A percentile compares a stretch with the other conserved stretches of the same genome.
phyloP scores from a whole-genome alignment of 441 rosid species.

The Viola pubescens region DNA sequence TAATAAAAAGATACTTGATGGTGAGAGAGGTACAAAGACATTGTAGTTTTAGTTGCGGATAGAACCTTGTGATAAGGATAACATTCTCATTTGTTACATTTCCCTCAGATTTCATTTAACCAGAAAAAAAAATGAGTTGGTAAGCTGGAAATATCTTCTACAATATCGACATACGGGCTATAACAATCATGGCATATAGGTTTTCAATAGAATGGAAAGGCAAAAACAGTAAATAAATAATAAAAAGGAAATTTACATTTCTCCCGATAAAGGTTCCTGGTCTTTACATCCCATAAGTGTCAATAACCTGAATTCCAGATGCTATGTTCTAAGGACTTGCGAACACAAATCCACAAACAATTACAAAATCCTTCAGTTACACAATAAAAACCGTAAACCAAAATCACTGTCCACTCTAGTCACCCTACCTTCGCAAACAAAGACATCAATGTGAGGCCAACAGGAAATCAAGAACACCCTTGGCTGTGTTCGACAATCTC shows the following conservation, averaged over 20 bases:
- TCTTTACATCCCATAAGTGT: slow-evolving; percentile 22
- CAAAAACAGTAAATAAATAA: neutral
- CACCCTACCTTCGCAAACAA: slow-evolving; percentile 18
- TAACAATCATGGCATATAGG: too few species aligned
- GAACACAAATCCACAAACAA: neutral
- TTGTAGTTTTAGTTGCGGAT: too few species aligned
- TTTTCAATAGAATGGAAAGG: too few species aligned
- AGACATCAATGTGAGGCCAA: slow-evolving; percentile 31
- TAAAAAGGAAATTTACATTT: neutral
- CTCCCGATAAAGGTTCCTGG: slow-evolving; percentile 4
- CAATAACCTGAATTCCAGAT: slow-evolving; percentile 14
- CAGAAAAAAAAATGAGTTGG: too few species aligned
- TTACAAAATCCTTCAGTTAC: neutral
- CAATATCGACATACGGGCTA: too few species aligned
- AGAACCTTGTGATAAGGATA: too few species aligned
- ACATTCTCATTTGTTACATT: too few species aligned
- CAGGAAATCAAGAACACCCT: slow-evolving; percentile 40
- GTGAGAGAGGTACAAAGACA: too few species aligned
- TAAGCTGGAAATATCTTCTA: too few species aligned
- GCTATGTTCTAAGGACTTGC: neutral
- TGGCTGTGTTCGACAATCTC: slow-evolving; percentile 28
- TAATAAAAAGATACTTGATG: too few species aligned
- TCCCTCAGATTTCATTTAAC: too few species aligned
- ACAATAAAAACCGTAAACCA: neutral
- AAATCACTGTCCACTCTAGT: slow-evolving; percentile 18